A percentile compares a stretch with the other conserved stretches of the same genome.
Conservation (phyloP, 345 rosid species). For the Ceriops zippeliana region DNA sequence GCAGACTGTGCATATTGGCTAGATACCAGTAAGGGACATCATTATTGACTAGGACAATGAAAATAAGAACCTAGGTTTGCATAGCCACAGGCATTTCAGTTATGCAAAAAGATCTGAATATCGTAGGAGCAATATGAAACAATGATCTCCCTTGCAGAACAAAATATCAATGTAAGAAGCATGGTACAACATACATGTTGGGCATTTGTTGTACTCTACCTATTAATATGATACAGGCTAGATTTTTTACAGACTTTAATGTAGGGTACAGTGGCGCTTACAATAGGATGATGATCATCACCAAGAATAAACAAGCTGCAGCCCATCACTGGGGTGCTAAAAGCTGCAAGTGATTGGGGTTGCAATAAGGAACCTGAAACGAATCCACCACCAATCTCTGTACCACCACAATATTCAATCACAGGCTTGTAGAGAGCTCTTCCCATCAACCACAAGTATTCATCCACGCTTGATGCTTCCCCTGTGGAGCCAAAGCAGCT, state of each 20-base stretch:
- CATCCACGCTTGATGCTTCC: conserved; percentile 94
- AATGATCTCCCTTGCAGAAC: background rate
- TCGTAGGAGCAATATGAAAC: no score
- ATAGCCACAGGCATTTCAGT: background rate
- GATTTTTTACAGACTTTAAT: background rate
- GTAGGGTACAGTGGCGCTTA: conserved; percentile 38
- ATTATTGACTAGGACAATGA: background rate
- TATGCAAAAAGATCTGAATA: no score
- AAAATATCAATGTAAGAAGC: no score
- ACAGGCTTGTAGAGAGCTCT: conserved; percentile 86
- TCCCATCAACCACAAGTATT: conserved; percentile 94
- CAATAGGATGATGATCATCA: conserved; percentile 62
- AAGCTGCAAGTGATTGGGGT: conserved; percentile 87
- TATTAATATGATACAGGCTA: no score
- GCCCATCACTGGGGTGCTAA: conserved; percentile 93
- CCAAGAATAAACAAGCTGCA: conserved; percentile 80
- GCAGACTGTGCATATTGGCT: no score
- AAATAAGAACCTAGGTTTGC: background rate
- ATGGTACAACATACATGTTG: no score
- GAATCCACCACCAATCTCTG: conserved; percentile 93
- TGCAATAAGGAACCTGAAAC: conserved; percentile 79
- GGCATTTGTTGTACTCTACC: no score
- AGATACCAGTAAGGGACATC: no score
- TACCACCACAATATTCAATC: conserved; percentile 95
- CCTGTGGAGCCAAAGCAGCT: conserved; percentile 98